A percentile compares a stretch with the other conserved stretches of the same genome.
Conservation (phyloP, 345 rosid genomes). For the Viola odorata region DNA sequence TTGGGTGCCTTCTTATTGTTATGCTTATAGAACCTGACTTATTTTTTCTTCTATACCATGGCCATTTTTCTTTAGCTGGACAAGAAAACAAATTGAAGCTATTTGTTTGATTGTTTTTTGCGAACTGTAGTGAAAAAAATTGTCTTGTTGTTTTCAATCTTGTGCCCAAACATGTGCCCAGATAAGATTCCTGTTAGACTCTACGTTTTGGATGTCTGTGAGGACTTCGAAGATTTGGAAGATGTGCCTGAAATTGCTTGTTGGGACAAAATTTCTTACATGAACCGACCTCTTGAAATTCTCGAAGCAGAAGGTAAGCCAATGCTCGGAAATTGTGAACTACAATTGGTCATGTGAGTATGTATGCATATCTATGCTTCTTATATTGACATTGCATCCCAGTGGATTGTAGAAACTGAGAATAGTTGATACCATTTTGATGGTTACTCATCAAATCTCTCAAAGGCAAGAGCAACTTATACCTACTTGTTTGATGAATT, state of each 20-base stretch:
- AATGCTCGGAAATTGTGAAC: background rate
- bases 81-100: background rate
- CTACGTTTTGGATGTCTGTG: slow-evolving; percentile 47
- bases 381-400: too few species aligned
- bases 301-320: slow-evolving; percentile 63
- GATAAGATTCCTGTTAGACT: slow-evolving; percentile 81
- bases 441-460: too few species aligned
- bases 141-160: slow-evolving; percentile 1
- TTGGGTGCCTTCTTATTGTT: too few species aligned
- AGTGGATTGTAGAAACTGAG: too few species aligned
- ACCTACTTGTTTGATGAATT: too few species aligned
- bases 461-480: too few species aligned
- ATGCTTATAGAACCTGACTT: too few species aligned
- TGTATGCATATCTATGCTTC: too few species aligned
- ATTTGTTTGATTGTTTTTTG: background rate
- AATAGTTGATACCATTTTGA: too few species aligned
- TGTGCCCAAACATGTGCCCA: slow-evolving; percentile 22
- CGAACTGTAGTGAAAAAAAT: background rate
- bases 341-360: too few species aligned
- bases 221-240: slow-evolving; percentile 65
- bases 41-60: too few species aligned
- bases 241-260: slow-evolving; percentile 52
- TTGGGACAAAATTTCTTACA: slow-evolving; percentile 80
- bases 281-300: slow-evolving; percentile 72
- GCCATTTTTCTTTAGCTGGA: too few species aligned